Conservation (phyloP, 169 alveolate genomes). For the Eimeria maxima region DNA sequence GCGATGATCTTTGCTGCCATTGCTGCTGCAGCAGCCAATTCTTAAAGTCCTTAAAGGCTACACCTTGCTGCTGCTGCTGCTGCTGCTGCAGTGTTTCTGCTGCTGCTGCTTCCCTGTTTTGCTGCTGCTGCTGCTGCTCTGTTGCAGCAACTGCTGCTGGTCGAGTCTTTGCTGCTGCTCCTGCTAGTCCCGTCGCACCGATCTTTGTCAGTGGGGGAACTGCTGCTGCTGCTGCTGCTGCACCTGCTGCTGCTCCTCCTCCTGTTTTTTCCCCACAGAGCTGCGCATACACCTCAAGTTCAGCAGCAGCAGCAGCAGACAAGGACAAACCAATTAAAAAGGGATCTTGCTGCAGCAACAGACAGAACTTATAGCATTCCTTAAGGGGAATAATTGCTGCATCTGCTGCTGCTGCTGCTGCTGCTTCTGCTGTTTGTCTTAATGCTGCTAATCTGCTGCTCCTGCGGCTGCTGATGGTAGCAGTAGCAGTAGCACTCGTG, state of each 20-base stretch:
- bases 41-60: neutral
- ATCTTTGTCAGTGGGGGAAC: neutral
- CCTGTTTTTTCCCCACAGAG: neutral
- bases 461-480: neutral
- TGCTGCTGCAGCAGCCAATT: slow-evolving; percentile 39
- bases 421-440: neutral
- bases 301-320: slow-evolving; percentile 9
- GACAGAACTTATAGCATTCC: neutral
- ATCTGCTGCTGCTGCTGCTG: slow-evolving; percentile 52
- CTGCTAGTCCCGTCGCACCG: neutral
- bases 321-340: neutral
- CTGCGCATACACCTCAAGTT: neutral
- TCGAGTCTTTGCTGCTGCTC: neutral
- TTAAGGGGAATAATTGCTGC: neutral
- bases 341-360: slow-evolving; percentile 1
- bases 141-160: slow-evolving; percentile 40
- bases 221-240: neutral
- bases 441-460: neutral
- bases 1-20: neutral
- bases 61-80: neutral
- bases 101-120: neutral
- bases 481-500: neutral
- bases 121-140: slow-evolving; percentile 49
- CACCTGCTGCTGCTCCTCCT: neutral
- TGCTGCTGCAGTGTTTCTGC: neutral